A percentile compares a stretch with the other conserved stretches of the same genome.
Conservation (phyloP, 2,329 filamentous ascomycete genomes). For the Pezicula radicicola region DNA sequence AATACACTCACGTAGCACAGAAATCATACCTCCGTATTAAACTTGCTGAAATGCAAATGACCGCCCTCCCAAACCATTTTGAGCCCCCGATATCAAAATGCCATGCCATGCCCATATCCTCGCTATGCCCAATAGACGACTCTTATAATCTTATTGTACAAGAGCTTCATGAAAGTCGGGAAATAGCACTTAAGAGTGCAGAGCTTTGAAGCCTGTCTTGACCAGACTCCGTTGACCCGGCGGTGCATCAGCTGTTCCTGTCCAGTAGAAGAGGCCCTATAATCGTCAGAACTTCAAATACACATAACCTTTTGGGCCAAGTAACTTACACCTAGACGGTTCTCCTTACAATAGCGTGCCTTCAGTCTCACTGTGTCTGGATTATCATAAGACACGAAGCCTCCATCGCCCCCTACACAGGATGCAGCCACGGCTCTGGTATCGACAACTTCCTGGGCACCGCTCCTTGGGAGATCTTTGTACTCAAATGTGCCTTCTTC, state of each 20-base stretch:
- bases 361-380: slow-evolving; percentile 74
- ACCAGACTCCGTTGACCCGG: slow-evolving; percentile 56
- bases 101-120: too few relatives aligned
- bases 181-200: slow-evolving; percentile 35
- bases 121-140: too few relatives aligned
- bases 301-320: slow-evolving; percentile 22
- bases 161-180: too few relatives aligned
- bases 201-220: slow-evolving; percentile 54
- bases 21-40: too few relatives aligned
- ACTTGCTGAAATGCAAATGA: too few relatives aligned
- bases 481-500: slow-evolving; percentile 75
- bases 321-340: slow-evolving; percentile 57
- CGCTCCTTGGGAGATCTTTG: slow-evolving; percentile 58
- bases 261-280: slow-evolving; percentile 79
- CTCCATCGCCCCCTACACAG: slow-evolving; percentile 70
- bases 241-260: slow-evolving; percentile 67
- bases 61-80: too few relatives aligned
- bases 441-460: slow-evolving; percentile 66
- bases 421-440: slow-evolving; percentile 65
- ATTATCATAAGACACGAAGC: slow-evolving; percentile 79
- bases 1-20: too few relatives aligned
- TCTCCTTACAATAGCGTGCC: slow-evolving; percentile 68
- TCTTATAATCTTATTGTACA: too few relatives aligned
- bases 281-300: slow-evolving; percentile 5
- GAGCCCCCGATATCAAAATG: too few relatives aligned